Conservation (phyloP, 179 eudicot species). For the Carnegiea gigantea region DNA sequence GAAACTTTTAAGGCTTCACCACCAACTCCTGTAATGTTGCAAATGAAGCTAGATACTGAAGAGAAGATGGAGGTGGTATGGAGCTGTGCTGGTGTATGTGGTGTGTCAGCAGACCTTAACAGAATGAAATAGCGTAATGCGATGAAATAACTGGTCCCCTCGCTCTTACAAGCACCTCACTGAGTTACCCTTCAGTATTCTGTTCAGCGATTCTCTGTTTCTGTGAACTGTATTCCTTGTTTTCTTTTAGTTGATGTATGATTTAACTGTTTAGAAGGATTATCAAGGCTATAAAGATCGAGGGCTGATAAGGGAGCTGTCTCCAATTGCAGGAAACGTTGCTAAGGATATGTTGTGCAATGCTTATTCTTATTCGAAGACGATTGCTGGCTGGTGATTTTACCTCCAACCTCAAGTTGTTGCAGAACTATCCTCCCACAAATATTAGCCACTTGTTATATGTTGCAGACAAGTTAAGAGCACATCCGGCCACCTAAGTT, state of each 20-base stretch:
- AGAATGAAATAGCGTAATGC: neutral
- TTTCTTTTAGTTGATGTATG: neutral
- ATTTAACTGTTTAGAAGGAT: neutral
- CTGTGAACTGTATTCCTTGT: neutral
- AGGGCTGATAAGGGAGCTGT: neutral
- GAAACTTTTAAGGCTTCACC: neutral
- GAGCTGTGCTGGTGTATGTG: too few species aligned
- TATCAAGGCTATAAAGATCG: neutral
- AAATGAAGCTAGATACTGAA: neutral
- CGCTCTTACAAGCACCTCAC: neutral
- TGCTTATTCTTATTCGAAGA: constrained; percentile 86
- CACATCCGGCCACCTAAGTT: constrained; percentile 36
- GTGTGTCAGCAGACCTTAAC: neutral
- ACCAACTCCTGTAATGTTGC: too few species aligned
- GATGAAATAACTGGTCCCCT: neutral
- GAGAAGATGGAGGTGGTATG: too few species aligned
- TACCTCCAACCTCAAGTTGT: constrained; percentile 87
- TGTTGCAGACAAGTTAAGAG: constrained; percentile 83
- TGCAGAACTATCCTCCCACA: constrained; percentile 86
- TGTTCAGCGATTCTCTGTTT: neutral
- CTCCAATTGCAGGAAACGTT: constrained; percentile 67
- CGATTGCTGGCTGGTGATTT: constrained; percentile 97
- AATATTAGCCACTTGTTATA: constrained; percentile 89
- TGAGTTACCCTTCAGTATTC: neutral
- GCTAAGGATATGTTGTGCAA: constrained; percentile 93